A percentile compares a stretch with the other conserved stretches of the same genome.
phyloP scores from a whole-genome alignment of 2,329 filamentous ascomycete species.

The Pezizomycotina sp. region DNA sequence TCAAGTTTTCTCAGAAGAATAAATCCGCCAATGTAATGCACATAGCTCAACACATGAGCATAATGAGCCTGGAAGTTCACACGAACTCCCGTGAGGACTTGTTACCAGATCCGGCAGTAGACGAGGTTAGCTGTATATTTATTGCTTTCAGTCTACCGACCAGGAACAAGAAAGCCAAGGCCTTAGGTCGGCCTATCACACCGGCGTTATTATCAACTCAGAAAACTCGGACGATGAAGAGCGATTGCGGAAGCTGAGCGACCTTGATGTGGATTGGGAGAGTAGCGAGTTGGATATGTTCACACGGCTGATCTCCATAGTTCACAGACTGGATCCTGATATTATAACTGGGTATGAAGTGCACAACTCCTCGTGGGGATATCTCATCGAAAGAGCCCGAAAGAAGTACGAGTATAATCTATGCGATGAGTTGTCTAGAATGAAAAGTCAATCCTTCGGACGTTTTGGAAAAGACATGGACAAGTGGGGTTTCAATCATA shows the following conservation, averaged over 20 bases:
- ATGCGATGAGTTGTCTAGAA: constrained; percentile 77
- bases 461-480: constrained; percentile 75
- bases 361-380: constrained; percentile 86
- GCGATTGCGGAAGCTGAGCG: constrained; percentile 45
- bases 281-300: constrained; percentile 68
- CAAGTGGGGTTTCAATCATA: constrained; percentile 85
- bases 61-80: constrained; percentile 85
- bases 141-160: constrained; percentile 69
- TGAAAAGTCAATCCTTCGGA: constrained; percentile 68
- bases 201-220: constrained; percentile 59
- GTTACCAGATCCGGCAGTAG: constrained; percentile 75
- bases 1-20: constrained; percentile 67
- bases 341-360: constrained; percentile 91
- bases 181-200: constrained; percentile 36
- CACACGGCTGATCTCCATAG: constrained; percentile 70
- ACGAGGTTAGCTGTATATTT: constrained; percentile 83
- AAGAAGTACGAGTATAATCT: constrained; percentile 71
- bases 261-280: constrained; percentile 55
- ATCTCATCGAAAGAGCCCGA: constrained; percentile 75
- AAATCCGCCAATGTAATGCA: constrained; percentile 62
- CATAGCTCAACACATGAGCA: constrained; percentile 86
- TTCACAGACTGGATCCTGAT: constrained; percentile 71
- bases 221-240: constrained; percentile 42
- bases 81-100: constrained; percentile 70
- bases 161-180: constrained; percentile 37